Evolutionary conservation across 176 grass and related monocot genomes (phyloP).

Genomic region (Raddia distichophylla): DNA sequence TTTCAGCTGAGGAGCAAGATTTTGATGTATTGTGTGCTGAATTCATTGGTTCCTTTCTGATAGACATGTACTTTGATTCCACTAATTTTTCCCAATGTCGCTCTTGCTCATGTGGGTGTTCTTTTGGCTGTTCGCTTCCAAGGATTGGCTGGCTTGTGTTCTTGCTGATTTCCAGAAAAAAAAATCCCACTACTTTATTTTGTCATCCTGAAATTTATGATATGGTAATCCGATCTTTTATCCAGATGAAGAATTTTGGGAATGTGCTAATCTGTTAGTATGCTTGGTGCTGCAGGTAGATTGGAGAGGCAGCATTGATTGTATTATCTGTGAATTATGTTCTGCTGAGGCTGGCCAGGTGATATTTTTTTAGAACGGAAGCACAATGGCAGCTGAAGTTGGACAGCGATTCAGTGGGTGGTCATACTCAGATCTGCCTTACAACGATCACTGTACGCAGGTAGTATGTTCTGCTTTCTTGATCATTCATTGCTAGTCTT

Average conservation of each 20-base stretch:
- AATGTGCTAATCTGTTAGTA: background rate
- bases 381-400: slow-evolving; percentile 66
- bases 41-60: background rate
- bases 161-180: background rate
- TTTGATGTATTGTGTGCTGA: background rate
- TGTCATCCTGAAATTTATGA: background rate
- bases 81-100: background rate
- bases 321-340: background rate
- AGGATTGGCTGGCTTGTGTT: background rate
- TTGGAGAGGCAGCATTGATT: background rate
- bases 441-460: slow-evolving; percentile 38
- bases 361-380: background rate
- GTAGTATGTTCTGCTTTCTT: slow-evolving; percentile 26
- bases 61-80: background rate
- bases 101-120: background rate
- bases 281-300: slow-evolving; percentile 37
- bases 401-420: slow-evolving; percentile 49
- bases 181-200: background rate
- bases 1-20: background rate
- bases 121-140: background rate
- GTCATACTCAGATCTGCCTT: slow-evolving; percentile 46
- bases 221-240: background rate
- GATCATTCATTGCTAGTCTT: background rate
- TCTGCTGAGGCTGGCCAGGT: slow-evolving; percentile 23
- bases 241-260: background rate